phyloP scores from a whole-genome alignment of 108 stramenopile genomes.

The Hondaea fermentalgiana region DNA sequence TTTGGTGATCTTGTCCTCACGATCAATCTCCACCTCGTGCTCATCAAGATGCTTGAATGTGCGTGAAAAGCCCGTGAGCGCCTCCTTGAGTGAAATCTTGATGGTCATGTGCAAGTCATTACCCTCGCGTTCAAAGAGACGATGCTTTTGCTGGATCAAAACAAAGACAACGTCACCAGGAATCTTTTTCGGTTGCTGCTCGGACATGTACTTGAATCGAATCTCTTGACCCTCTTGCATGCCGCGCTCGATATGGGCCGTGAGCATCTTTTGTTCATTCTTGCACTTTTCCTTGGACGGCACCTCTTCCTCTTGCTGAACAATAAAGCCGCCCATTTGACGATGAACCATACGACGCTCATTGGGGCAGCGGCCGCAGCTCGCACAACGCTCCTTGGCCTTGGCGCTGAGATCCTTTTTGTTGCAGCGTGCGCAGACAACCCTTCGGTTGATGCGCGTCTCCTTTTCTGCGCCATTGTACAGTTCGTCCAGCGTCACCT shows the following conservation, averaged over 20 bases:
- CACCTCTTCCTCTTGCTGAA: slow-evolving; percentile 33
- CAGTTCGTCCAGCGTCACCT: slow-evolving; percentile 25
- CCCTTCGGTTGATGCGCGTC: slow-evolving; percentile 19
- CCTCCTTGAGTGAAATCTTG: slow-evolving; percentile 46
- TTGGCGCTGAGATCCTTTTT: neutral
- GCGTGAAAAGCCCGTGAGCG: slow-evolving; percentile 46
- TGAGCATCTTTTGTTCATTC: slow-evolving; percentile 24
- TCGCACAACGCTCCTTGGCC: slow-evolving; percentile 10
- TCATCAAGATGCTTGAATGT: slow-evolving; percentile 50
- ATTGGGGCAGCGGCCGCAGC: slow-evolving; percentile 23
- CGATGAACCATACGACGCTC: slow-evolving; percentile 24
- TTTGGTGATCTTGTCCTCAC: slow-evolving; percentile 27
- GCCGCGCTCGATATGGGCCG: slow-evolving; percentile 23
- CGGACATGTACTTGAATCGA: slow-evolving; percentile 20
- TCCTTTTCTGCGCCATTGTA: slow-evolving; percentile 23
- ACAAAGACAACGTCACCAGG: slow-evolving; percentile 45
- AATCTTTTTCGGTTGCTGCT: slow-evolving; percentile 28
- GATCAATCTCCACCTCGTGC: slow-evolving; percentile 30
- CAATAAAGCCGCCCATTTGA: slow-evolving; percentile 25
- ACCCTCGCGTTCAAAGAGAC: slow-evolving; percentile 35
- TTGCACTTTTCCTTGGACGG: slow-evolving; percentile 31
- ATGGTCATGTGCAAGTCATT: slow-evolving; percentile 47
- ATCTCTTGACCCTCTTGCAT: slow-evolving; percentile 19
- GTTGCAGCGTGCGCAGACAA: slow-evolving; percentile 23
- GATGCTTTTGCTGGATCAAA: slow-evolving; percentile 40